Evolutionary conservation across 2,329 filamentous ascomycete species (phyloP), one percentile per base, ranked within the genome.

Genomic region (Chrysoporthe austroafricana): DNA sequence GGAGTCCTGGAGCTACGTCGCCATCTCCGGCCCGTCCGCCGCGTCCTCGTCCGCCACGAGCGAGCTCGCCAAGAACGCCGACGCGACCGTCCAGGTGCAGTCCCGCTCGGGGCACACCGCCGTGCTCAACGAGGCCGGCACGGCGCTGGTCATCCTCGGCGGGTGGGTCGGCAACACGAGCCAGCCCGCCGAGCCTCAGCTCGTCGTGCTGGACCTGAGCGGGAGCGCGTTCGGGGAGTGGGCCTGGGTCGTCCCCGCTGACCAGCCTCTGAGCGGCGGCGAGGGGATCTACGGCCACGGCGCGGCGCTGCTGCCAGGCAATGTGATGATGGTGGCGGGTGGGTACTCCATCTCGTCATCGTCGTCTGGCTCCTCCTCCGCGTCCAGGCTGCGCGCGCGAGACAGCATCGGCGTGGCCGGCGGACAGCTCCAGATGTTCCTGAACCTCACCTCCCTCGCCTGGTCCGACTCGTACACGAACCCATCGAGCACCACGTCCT

Each of bases 101-200:
- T 93, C 93, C 48, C 85, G 96, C 66, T 97, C 94, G 4, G 96
- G 96, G 0, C 96, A 99, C 75, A 94, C 92, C 0, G 90, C 95
- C 0, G 86, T 97, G 1, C 80, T 97, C 4, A 92, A 88, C 39
- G 86, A 91, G 63, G 93, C 97, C 74, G 94, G 94, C 0, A 86
- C 82, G 36, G 88, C 86, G n/a, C 82, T 98, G 9, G 81, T 97
- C 52, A 81, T 99, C 1, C 84, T 94, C 69, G 96, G 96, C 26
- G 96, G 96, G 1, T 99, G 96, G 96, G 93, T 97, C 4, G 95
- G 94, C 3, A 89, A 96, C 74, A 84, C 91, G 0, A 85, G 82
- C 9, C 91, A 89, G 43, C 86, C 94, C 1, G 96, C 96, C 0
- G 83, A 89, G 42, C 96, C 96, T 1, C 93, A 97, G 75, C 82